Base-by-base conservation (phyloP, 345 rosid genomes). In the Tarenaya hassleriana region DNA sequence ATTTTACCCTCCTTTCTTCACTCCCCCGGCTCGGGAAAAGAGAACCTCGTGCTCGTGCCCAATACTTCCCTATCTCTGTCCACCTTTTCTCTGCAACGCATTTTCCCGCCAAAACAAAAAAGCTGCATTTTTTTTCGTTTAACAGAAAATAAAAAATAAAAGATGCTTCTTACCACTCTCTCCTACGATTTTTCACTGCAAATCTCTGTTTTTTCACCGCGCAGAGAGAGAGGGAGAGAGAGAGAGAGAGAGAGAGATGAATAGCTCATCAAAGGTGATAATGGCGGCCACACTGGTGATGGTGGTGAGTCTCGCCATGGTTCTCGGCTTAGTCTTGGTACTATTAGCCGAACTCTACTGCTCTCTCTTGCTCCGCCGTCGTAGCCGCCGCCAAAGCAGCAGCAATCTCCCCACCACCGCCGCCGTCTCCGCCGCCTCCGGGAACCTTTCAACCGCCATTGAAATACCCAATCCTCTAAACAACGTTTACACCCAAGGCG, bases 331-430 rank as follows among this genome's bases (percentile, higher is more conserved):
- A 16, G 78, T 92, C 50, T 59, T 92, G 14, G 82, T 92, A 16
- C 75, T 92, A 0, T 74, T 91, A 21, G 92, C 84, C 29, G 89
- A 87, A 75, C 92, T 87, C 54, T 91, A 82, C 66, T 87, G 95
- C 72, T 81, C 88, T 50, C 79, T 84, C 48, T 69, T 91, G 53
- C 77, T 87, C 44, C 74, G 79, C 43, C 62, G 88, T 21, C 63
- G 83, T 14, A 41, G 41, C 67, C 8, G 9, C 73, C 7, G 39
- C 76, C 31, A 24, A 58, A 18, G 16, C 56, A 19, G 27, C 56
- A 10, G 57, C n/a, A n/a, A n/a, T n/a, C n/a, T n/a, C n/a, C n/a
- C 56, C 39, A 5, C 62, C 10, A n/a, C 38, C 39, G 24, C 62
- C 47, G 55, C 66, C 49, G 33, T 57, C 14, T 41, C 69, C 16